Conservation (phyloP, 257 asterid genomes). For the Ligustrum vulgare region DNA sequence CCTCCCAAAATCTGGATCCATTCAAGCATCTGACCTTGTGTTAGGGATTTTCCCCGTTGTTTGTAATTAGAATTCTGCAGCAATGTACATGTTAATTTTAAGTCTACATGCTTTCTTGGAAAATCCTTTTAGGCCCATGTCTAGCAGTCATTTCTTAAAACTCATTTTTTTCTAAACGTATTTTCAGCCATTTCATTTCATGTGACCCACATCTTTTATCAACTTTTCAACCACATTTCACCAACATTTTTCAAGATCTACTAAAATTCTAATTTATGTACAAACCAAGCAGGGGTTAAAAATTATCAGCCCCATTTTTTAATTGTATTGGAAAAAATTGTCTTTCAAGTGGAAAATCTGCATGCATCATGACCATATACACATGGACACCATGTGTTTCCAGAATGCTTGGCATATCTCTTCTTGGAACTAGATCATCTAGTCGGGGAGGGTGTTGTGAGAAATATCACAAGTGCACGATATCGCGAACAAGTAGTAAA, state of each 20-base stretch:
- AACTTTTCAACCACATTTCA: too few species aligned
- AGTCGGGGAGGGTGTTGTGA: background rate
- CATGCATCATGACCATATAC: background rate
- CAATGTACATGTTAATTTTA: background rate
- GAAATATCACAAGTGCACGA: too few species aligned
- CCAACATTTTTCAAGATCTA: too few species aligned
- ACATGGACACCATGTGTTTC: background rate
- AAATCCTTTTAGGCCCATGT: background rate
- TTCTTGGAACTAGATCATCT: constrained; percentile 2
- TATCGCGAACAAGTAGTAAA: too few species aligned
- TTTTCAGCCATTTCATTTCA: too few species aligned
- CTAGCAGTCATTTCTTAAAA: too few species aligned
- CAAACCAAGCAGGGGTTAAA: too few species aligned
- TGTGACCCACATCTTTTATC: too few species aligned
- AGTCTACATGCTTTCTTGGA: background rate
- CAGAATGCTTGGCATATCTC: background rate
- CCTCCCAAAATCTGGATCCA: constrained; percentile 2
- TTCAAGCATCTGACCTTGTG: constrained; percentile 1
- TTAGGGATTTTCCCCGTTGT: background rate
- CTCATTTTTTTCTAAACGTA: too few species aligned
- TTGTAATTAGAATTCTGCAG: background rate
- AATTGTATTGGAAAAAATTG: too few species aligned
- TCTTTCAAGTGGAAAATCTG: background rate
- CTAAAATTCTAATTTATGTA: too few species aligned
- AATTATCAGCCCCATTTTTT: background rate